These are phyloP conservation scores for Aegilops tauschii DNA, from an alignment of 176 grass and related monocot species.

Conservation along the genomic window DNA sequence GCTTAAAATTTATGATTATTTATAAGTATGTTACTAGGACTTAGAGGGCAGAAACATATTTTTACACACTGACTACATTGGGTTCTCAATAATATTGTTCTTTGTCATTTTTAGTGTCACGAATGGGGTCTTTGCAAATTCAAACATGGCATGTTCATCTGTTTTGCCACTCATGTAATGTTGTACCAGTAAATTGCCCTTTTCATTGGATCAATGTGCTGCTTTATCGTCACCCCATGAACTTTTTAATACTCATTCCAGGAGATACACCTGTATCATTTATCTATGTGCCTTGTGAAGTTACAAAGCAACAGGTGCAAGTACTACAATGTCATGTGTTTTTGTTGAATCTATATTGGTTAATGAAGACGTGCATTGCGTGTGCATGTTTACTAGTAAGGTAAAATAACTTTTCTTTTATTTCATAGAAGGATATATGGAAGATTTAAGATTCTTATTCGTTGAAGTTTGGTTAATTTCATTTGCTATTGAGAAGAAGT, in stretches of 20 bases:
- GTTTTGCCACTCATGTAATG: not conserved
- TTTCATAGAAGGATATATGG: too few relatives aligned
- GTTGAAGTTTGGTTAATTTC: too few relatives aligned
- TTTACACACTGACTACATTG: not conserved
- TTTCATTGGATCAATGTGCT: slow-evolving; percentile 9
- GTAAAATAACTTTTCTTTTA: too few relatives aligned
- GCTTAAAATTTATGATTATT: not conserved
- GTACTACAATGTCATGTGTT: slow-evolving; percentile 3
- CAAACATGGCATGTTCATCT: slow-evolving; percentile 1
- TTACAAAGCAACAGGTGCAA: slow-evolving; percentile 61
- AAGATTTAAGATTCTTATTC: too few relatives aligned
- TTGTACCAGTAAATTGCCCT: not conserved
- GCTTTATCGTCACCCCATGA: slow-evolving; percentile 6
- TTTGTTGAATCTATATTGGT: too few relatives aligned
- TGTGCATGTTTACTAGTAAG: too few relatives aligned
- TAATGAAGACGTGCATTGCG: too few relatives aligned
- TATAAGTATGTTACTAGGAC: not conserved
- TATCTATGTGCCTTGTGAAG: slow-evolving; percentile 91
- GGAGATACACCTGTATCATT: slow-evolving; percentile 95
- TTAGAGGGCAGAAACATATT: not conserved
- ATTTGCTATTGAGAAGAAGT: too few relatives aligned
- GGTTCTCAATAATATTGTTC: not conserved
- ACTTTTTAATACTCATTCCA: slow-evolving; percentile 32
- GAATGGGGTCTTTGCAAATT: not conserved
- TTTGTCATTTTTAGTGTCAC: not conserved